Evolutionary conservation across 345 rosid species (phyloP).

Genomic region (Salix koriyanagi): DNA sequence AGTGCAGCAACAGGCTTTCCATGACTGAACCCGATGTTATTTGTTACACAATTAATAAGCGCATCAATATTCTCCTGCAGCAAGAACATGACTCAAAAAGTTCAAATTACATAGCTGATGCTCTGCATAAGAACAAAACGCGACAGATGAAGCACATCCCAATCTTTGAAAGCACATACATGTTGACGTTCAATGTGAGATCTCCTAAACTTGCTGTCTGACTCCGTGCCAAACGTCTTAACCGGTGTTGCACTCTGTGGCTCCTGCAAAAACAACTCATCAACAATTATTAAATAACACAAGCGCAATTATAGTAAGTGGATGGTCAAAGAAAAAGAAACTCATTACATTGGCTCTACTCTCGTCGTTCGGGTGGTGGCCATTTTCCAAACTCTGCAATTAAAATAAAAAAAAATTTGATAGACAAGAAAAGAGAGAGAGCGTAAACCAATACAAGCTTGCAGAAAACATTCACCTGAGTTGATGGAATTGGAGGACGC

Average conservation of each 20-base stretch:
- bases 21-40: slow-evolving; percentile 72
- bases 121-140: slow-evolving; percentile 12
- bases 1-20: slow-evolving; percentile 93
- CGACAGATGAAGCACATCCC: slow-evolving; percentile 12
- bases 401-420: not conserved
- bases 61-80: slow-evolving; percentile 85
- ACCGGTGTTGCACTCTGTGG: slow-evolving; percentile 56
- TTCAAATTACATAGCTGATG: slow-evolving; percentile 8
- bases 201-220: slow-evolving; percentile 65
- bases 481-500: slow-evolving; percentile 43
- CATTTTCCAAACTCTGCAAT: slow-evolving; percentile 81
- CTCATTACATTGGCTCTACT: slow-evolving; percentile 48
- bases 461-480: slow-evolving; percentile 40
- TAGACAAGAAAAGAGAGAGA: not conserved
- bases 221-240: slow-evolving; percentile 54
- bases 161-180: slow-evolving; percentile 39
- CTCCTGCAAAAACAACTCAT: slow-evolving; percentile 49
- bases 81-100: slow-evolving; percentile 22
- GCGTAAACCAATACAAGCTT: slow-evolving; percentile 1
- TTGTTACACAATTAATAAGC: slow-evolving; percentile 66
- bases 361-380: slow-evolving; percentile 59
- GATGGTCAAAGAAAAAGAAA: slow-evolving; percentile 13
- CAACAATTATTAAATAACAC: slow-evolving; percentile 9
- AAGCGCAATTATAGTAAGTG: not conserved
- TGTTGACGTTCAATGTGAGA: slow-evolving; percentile 76